A percentile compares a stretch with the other conserved stretches of the same genome.
Evolutionary conservation across 306 rosid genomes (phyloP).

Genomic region (Citrullus mucosospermus): DNA sequence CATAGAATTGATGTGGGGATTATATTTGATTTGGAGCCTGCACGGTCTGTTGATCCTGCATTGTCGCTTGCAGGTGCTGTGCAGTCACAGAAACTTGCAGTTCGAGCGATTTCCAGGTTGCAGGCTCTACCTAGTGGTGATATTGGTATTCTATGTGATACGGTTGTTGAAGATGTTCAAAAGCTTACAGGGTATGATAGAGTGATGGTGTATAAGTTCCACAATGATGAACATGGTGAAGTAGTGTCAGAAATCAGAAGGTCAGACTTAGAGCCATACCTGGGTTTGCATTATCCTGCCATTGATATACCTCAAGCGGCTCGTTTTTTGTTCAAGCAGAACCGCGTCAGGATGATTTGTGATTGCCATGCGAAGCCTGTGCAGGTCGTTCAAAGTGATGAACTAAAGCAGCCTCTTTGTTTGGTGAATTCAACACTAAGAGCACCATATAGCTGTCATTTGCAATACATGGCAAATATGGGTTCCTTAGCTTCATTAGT

Average conservation of each 20-base stretch:
- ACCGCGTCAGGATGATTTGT: slow-evolving; percentile 53
- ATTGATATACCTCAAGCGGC: slow-evolving; percentile 76
- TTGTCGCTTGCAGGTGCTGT: slow-evolving; percentile 67
- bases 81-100: slow-evolving; percentile 76
- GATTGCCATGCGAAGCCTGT: slow-evolving; percentile 69
- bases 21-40: slow-evolving; percentile 80
- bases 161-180: slow-evolving; percentile 61
- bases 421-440: slow-evolving; percentile 80
- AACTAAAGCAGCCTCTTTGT: slow-evolving; percentile 47
- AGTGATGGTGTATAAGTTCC: slow-evolving; percentile 81
- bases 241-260: slow-evolving; percentile 69
- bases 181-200: slow-evolving; percentile 80
- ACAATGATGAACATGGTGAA: slow-evolving; percentile 86
- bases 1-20: slow-evolving; percentile 78
- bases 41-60: slow-evolving; percentile 47
- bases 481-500: slow-evolving; percentile 61
- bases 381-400: slow-evolving; percentile 42
- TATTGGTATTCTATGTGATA: slow-evolving; percentile 47
- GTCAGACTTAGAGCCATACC: slow-evolving; percentile 57
- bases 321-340: slow-evolving; percentile 76
- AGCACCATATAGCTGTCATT: slow-evolving; percentile 63
- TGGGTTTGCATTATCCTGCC: slow-evolving; percentile 81
- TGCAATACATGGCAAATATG: slow-evolving; percentile 70
- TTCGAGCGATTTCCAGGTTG: slow-evolving; percentile 69
- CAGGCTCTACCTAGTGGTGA: slow-evolving; percentile 73